Percentiles rank a stretch among this genome's conserved stretches.
phyloP scores from a whole-genome alignment of 495 filamentous ascomycete genomes.

The Talaromyces stipitatus region DNA sequence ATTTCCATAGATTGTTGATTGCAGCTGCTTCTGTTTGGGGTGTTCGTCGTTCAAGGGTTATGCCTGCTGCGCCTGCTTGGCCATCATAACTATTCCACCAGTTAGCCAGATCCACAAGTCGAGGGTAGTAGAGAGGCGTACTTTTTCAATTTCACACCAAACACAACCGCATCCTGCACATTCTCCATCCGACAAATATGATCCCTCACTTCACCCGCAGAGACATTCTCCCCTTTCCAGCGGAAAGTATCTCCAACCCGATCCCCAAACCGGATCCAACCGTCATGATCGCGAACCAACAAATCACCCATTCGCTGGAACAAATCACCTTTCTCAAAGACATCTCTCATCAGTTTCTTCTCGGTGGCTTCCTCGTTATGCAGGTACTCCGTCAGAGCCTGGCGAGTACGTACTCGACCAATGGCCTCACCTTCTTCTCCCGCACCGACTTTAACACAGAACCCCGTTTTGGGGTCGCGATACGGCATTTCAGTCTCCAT shows the following conservation, averaged over 20 bases:
- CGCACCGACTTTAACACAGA: slow-evolving; percentile 51
- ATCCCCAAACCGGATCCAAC: slow-evolving; percentile 74
- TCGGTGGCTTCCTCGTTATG: slow-evolving; percentile 65
- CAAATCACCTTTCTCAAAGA: slow-evolving; percentile 72
- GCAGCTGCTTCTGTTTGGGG: slow-evolving; percentile 22
- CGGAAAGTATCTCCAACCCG: slow-evolving; percentile 92
- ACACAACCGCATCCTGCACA: slow-evolving; percentile 44
- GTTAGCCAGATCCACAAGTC: neutral
- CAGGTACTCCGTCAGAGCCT: slow-evolving; percentile 74
- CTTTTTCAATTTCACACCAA: slow-evolving; percentile 38
- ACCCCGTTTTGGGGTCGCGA: slow-evolving; percentile 62
- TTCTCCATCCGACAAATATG: slow-evolving; percentile 38
- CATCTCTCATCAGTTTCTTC: slow-evolving; percentile 69
- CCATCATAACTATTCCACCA: slow-evolving; percentile 39
- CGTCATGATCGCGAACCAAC: slow-evolving; percentile 60
- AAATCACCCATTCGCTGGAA: slow-evolving; percentile 86
- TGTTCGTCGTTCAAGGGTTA: slow-evolving; percentile 35
- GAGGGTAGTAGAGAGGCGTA: slow-evolving; percentile 12
- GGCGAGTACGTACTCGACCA: slow-evolving; percentile 54
- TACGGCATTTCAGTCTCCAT: slow-evolving; percentile 59
- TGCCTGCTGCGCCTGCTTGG: slow-evolving; percentile 43
- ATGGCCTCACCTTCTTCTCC: slow-evolving; percentile 78
- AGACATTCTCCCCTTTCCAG: slow-evolving; percentile 93
- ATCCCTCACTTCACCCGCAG: slow-evolving; percentile 59
- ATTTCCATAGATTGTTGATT: slow-evolving; percentile 26